A percentile compares a stretch with the other conserved stretches of the same genome.
Evolutionary conservation across 768 basidiomycete species (phyloP).

Genomic region (Suillus lakei): DNA sequence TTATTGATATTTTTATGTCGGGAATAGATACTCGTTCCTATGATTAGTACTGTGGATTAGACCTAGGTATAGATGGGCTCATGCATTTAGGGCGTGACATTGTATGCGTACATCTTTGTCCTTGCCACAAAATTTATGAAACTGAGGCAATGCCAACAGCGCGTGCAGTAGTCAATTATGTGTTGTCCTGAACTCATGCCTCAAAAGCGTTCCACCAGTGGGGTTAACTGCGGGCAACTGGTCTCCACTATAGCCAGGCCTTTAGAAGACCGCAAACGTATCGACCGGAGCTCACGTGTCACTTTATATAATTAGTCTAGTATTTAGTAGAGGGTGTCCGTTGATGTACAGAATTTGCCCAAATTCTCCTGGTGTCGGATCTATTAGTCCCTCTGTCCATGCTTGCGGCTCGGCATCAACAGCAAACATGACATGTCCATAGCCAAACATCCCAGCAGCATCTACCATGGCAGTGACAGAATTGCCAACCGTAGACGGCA

Average conservation of each 20-base stretch:
- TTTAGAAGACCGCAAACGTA: not conserved
- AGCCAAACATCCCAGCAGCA: conserved; percentile 48
- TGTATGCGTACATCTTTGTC: not conserved
- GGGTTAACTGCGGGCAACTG: too few relatives aligned
- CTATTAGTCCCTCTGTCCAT: conserved; percentile 16
- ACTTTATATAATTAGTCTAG: conserved; percentile 64
- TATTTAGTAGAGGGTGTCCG: conserved; percentile 77
- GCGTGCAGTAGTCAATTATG: not conserved
- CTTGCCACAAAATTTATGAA: not conserved
- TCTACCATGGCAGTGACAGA: conserved; percentile 61
- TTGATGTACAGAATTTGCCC: conserved; percentile 74
- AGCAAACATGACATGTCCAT: conserved; percentile 55
- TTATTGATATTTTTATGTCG: conserved; percentile 26
- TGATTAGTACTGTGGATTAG: conserved; percentile 6
- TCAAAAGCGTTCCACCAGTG: not conserved
- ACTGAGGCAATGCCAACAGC: not conserved
- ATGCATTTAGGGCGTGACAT: not conserved
- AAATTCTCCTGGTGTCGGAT: conserved; percentile 36
- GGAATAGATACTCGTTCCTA: not conserved
- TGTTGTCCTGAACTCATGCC: not conserved
- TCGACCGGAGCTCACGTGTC: not conserved
- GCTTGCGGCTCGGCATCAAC: conserved; percentile 45
- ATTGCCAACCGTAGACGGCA: conserved; percentile 57
- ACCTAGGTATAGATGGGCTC: not conserved
- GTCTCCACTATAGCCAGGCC: not conserved